Evolutionary conservation across 2,329 filamentous ascomycete genomes (phyloP), one percentile per base, ranked within the genome.

Genomic region (Fusarium graminum): DNA sequence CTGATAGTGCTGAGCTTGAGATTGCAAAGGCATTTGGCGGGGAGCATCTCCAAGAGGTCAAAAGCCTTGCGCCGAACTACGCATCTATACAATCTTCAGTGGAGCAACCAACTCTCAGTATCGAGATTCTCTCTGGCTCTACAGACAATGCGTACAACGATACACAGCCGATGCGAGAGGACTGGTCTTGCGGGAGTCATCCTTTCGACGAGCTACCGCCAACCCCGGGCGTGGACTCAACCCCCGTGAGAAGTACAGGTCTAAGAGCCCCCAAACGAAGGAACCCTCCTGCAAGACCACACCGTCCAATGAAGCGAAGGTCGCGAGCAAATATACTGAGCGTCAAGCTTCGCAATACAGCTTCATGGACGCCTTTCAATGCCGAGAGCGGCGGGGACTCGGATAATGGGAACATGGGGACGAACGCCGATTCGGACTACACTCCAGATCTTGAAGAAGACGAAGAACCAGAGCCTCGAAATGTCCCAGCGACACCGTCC

Each of bases 201-300:
- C 14, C 52, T 9, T 44, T 69, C 28, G 56, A 67, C n/a, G 19
- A 52, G n/a, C n/a, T 62, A 1, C 69, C 67, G 2, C 57, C 65
- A 1, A 65, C 53, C 0, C 70, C 52, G 2, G 53, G 51, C 1
- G 14, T 57, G 28, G 50, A 69, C 3, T 47, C 46, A 14, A 11
- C 45, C 6, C 62, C 69, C 3, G 39, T 66, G 7, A 39, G 62
- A 6, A 73, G 70, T 4, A 69, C 67, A 1, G 70, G 70, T 0
- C 28, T 34, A 41, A 22, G 59, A 29, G 67, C 58, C 0, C 49
- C 54, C 0, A 61, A 65, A 9, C 39, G 69, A 2, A 66, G 34
- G 17, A 52, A 53, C 1, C 56, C 32, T 1, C 49, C 51, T 2
- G 4, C 30, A 4, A 45, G 10, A 2, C 40, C 19, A 1, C 38